Base-by-base conservation (phyloP, 2,329 filamentous ascomycete genomes). In the Phialocephala subalpina region DNA sequence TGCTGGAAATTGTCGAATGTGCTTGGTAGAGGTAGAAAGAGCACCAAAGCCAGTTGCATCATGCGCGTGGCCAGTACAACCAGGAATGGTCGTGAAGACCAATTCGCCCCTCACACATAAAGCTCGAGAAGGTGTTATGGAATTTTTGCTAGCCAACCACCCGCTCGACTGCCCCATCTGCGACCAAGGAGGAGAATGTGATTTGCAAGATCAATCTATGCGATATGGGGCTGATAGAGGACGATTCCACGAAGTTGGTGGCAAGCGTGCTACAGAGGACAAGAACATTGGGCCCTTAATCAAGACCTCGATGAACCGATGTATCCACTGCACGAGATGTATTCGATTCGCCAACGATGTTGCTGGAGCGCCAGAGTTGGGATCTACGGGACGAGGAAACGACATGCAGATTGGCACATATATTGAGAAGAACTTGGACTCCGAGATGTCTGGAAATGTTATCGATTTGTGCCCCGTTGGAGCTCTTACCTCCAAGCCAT, bases 231-330 rank as follows among this genome's bases (percentile, higher is more conserved):
- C 91, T 70, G 96, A 99, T 82, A 89, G 96, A 78, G 96, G 96
- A 69, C 92, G 96, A 75, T 99, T 99, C 84, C 96, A 99, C 83
- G 96, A 99, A 82, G 82, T 97, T 77, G 90, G 88, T 63, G 96
- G 96, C 82, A 99, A 99, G 87, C 92, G 96, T 84, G 96, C 94
- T 29, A 94, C 97, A 45, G 96, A 99, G 83, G 96, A 99, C 82
- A 99, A 99, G 87, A 98, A 99, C 81, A 97, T 99, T 76, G 96
- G 96, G 40, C 96, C 96, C 62, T 82, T 99, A 73, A 92, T 99
- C 83, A 99, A 99, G 88, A 99, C 96, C 3, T 99, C 96, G 58
- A 99, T 99, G 96, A 99, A 99, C 86, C 89, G 96, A 79, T 99
- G 96, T 82, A 99, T 99, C 77, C 96, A 99, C 85, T 99, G 96